Conservation (phyloP, 1,284 basidiomycete species). For the Xerocomus nothofagi region DNA sequence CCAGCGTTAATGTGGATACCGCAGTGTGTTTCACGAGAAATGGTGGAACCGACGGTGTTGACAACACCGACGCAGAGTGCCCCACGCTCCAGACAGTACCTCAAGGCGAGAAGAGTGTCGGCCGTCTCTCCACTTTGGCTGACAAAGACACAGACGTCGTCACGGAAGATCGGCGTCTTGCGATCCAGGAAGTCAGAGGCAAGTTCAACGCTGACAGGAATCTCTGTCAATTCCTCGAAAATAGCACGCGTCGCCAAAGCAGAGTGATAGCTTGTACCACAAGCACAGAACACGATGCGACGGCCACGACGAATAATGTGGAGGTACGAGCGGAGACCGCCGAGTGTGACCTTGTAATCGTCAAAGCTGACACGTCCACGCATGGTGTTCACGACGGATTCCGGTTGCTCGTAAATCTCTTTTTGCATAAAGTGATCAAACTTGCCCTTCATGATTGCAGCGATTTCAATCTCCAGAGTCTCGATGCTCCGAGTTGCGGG, state of each 20-base stretch:
- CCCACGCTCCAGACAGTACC: constrained; percentile 96
- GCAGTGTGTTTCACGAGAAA: constrained; percentile 98
- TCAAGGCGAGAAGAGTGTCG: constrained; percentile 94
- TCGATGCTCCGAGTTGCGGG: constrained; percentile 92
- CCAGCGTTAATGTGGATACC: constrained; percentile 99
- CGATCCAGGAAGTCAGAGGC: constrained; percentile 99
- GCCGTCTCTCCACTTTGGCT: constrained; percentile 99
- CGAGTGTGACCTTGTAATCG: constrained; percentile 86
- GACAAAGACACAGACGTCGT: constrained; percentile 96
- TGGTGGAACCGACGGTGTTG: constrained; percentile 97
- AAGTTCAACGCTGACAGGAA: constrained; percentile 96
- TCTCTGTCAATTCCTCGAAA: constrained; percentile 99
- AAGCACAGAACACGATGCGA: constrained; percentile 95
- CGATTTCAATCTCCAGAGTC: constrained; percentile 97
- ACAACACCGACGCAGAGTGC: constrained; percentile 97
- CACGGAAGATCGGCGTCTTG: constrained; percentile 99
- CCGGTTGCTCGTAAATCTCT: constrained; percentile 99
- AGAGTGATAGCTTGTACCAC: constrained; percentile 98
- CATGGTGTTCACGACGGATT: constrained; percentile 99
- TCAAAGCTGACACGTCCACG: constrained; percentile 99
- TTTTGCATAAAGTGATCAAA: constrained; percentile 99
- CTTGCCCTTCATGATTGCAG: constrained; percentile 99
- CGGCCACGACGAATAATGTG: constrained; percentile 94
- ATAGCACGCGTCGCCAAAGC: constrained; percentile 97
- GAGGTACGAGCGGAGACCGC: constrained; percentile 93